A percentile compares a stretch with the other conserved stretches of the same genome.
Conservation (phyloP, 108 stramenopile species). For the Asterionellopsis glacialis region DNA sequence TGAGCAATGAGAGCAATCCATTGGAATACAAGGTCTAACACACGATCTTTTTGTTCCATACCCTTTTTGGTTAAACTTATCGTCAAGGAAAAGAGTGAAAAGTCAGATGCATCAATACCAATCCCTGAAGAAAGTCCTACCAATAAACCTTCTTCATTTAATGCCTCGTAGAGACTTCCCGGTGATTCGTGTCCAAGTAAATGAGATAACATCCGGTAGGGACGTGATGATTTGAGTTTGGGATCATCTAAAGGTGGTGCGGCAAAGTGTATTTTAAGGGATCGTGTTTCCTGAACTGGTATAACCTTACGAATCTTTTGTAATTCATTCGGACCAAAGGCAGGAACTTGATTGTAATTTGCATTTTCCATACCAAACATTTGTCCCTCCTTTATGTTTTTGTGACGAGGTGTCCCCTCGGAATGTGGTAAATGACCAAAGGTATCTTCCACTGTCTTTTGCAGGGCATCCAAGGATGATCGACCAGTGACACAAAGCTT, state of each 20-base stretch:
- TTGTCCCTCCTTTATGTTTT: slow-evolving; percentile 19
- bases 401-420: slow-evolving; percentile 36
- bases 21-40: slow-evolving; percentile 70
- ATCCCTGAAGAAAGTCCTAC: slow-evolving; percentile 77
- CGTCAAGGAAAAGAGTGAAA: slow-evolving; percentile 60
- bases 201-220: slow-evolving; percentile 85
- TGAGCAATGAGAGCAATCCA: slow-evolving; percentile 75
- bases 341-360: slow-evolving; percentile 44
- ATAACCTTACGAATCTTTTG: slow-evolving; percentile 70
- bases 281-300: slow-evolving; percentile 83
- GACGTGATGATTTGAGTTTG: slow-evolving; percentile 47
- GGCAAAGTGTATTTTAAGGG: slow-evolving; percentile 85
- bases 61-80: slow-evolving; percentile 81
- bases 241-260: slow-evolving; percentile 83
- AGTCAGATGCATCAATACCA: slow-evolving; percentile 62
- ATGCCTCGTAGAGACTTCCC: slow-evolving; percentile 77
- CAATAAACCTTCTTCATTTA: slow-evolving; percentile 74
- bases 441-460: slow-evolving; percentile 62
- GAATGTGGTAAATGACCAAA: slow-evolving; percentile 61
- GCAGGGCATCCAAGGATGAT: slow-evolving; percentile 77
- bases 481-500: slow-evolving; percentile 84
- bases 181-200: slow-evolving; percentile 96
- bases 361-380: slow-evolving; percentile 69
- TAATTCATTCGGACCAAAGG: slow-evolving; percentile 68
- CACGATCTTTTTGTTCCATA: slow-evolving; percentile 58